A percentile compares a stretch with the other conserved stretches of the same genome.
phyloP scores from a whole-genome alignment of 2,329 filamentous ascomycete species.

The Hymenoscyphus infarciens region DNA sequence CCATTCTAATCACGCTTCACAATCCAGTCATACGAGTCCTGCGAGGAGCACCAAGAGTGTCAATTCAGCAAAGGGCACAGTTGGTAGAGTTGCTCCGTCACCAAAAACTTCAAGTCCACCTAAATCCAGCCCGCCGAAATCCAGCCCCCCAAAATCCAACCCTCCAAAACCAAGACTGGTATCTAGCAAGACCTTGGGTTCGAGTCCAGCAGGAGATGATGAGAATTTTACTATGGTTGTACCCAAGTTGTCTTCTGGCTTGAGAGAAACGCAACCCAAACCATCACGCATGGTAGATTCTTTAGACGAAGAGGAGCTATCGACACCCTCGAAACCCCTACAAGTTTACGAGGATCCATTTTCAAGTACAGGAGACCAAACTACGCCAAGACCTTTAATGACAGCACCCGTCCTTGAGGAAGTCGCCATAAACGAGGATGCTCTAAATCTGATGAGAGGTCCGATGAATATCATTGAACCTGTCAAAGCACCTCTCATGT shows the following conservation, averaged over 20 bases:
- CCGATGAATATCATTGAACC: slow-evolving; percentile 19
- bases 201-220: slow-evolving; percentile 45
- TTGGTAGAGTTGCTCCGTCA: slow-evolving; percentile 25
- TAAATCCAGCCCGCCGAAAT: slow-evolving; percentile 10
- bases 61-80: slow-evolving; percentile 33
- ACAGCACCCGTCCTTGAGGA: slow-evolving; percentile 54
- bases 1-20: slow-evolving; percentile 34
- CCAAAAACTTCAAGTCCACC: slow-evolving; percentile 25
- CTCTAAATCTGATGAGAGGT: slow-evolving; percentile 25
- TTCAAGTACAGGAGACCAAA: slow-evolving; percentile 43
- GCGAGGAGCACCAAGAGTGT: neutral
- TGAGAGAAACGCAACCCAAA: slow-evolving; percentile 34
- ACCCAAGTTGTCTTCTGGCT: slow-evolving; percentile 43
- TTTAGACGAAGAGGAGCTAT: slow-evolving; percentile 38
- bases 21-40: slow-evolving; percentile 41
- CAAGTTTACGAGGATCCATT: slow-evolving; percentile 63
- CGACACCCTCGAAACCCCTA: slow-evolving; percentile 31
- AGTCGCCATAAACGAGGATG: slow-evolving; percentile 55
- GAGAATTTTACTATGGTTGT: slow-evolving; percentile 54
- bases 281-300: slow-evolving; percentile 38
- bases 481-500: slow-evolving; percentile 29
- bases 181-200: slow-evolving; percentile 21
- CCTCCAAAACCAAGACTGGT: slow-evolving; percentile 23
- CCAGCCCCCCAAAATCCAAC: slow-evolving; percentile 15
- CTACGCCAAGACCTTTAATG: slow-evolving; percentile 44